Evolutionary conservation across 2,329 filamentous ascomycete genomes (phyloP).

Genomic region (Cercospora sp.): DNA sequence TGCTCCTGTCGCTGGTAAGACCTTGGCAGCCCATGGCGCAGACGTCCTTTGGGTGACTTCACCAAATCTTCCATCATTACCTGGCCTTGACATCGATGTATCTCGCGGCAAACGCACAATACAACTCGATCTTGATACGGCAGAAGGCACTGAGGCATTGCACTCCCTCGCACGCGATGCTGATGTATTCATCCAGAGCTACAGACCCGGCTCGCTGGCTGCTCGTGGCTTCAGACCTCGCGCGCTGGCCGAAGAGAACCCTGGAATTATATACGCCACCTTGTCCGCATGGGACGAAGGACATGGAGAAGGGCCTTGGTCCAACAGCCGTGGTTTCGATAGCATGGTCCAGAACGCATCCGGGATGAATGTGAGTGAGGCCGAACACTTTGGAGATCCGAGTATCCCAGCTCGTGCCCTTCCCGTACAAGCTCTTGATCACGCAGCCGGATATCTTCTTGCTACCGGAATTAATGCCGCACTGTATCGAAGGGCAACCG

Average conservation of each 20-base stretch:
- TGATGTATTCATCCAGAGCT: constrained; percentile 51
- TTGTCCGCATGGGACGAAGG: constrained; percentile 54
- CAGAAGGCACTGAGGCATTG: constrained; percentile 33
- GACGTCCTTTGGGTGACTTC: constrained; percentile 37
- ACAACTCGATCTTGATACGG: constrained; percentile 40
- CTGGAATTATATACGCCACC: constrained; percentile 53
- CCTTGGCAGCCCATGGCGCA: constrained; percentile 37
- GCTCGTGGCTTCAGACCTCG: constrained; percentile 46
- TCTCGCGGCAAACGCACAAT: constrained; percentile 34
- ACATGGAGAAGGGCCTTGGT: constrained; percentile 50
- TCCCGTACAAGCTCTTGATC: constrained; percentile 60
- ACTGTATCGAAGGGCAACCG: constrained; percentile 49
- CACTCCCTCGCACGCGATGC: constrained; percentile 39
- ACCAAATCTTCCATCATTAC: constrained; percentile 32
- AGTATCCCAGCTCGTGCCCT: constrained; percentile 37
- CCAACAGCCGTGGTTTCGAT: constrained; percentile 54
- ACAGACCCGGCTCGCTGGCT: constrained; percentile 51
- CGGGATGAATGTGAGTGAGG: constrained; percentile 59
- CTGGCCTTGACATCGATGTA: constrained; percentile 34
- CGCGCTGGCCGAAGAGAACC: constrained; percentile 44
- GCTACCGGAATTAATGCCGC: constrained; percentile 56
- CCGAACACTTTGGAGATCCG: constrained; percentile 47
- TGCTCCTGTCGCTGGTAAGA: constrained; percentile 34
- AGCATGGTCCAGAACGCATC: constrained; percentile 58
- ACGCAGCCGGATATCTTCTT: constrained; percentile 57